Evolutionary conservation across 1,284 basidiomycete species (phyloP).

Genomic region (Fomitopsis pinicola): DNA sequence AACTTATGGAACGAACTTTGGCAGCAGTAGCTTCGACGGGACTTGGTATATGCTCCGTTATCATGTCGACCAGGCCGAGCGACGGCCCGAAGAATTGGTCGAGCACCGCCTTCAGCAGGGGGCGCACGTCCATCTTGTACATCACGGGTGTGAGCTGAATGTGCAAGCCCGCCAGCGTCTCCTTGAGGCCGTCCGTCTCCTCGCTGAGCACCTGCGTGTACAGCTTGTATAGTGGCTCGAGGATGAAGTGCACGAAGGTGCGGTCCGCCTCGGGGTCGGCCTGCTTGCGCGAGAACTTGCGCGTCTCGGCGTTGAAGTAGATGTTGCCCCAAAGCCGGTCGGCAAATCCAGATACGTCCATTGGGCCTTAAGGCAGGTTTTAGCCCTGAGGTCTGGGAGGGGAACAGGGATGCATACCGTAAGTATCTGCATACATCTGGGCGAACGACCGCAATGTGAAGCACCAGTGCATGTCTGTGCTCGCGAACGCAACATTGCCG

Average conservation of each 20-base stretch:
- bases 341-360: conserved; percentile 71
- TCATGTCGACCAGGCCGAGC: conserved; percentile 89
- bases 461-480: conserved; percentile 96
- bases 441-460: conserved; percentile 96
- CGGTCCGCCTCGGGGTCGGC: conserved; percentile 79
- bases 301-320: conserved; percentile 80
- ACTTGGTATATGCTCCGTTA: conserved; percentile 86
- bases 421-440: conserved; percentile 93
- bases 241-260: conserved; percentile 94
- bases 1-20: conserved; percentile 52
- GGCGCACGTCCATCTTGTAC: conserved; percentile 98
- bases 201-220: conserved; percentile 94
- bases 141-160: conserved; percentile 90
- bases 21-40: conserved; percentile 64
- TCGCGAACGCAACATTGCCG: conserved; percentile 97
- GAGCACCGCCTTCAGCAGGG: conserved; percentile 89
- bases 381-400: not conserved
- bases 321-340: conserved; percentile 97
- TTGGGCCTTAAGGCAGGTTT: conserved; percentile 36
- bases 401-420: conserved; percentile 43
- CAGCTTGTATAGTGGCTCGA: conserved; percentile 97
- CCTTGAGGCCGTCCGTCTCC: conserved; percentile 80
- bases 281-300: conserved; percentile 88
- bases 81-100: conserved; percentile 95
- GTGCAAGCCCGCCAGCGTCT: conserved; percentile 75